phyloP scores from a whole-genome alignment of 768 basidiomycete species.

The Xerocomellus amylosporus region DNA sequence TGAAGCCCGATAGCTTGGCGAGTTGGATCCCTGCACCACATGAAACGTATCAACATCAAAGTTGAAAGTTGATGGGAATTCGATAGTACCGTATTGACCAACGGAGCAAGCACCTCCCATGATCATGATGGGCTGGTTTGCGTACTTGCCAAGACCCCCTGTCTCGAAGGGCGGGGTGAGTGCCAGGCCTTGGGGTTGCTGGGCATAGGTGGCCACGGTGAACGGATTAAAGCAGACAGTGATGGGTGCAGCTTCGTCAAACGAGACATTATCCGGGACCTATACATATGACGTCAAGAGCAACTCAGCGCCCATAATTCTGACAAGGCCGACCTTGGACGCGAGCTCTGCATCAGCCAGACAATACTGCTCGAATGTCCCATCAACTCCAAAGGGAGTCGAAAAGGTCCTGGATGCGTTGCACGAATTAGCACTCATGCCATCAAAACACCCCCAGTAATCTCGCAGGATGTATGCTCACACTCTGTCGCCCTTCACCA shows the following conservation, averaged over 20 bases:
- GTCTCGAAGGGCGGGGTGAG: slow-evolving; percentile 27
- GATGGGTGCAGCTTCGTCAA: slow-evolving; percentile 38
- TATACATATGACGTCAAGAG: neutral
- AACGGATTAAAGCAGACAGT: slow-evolving; percentile 33
- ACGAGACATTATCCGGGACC: slow-evolving; percentile 34
- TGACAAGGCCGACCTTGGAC: slow-evolving; percentile 11
- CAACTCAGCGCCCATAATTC: neutral
- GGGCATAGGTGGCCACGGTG: slow-evolving; percentile 33
- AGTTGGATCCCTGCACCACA: slow-evolving; percentile 30
- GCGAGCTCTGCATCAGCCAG: slow-evolving; percentile 20
- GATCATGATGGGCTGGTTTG: slow-evolving; percentile 31
- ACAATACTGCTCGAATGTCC: slow-evolving; percentile 25
- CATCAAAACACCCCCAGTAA: neutral
- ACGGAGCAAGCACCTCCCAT: slow-evolving; percentile 38
- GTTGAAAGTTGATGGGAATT: neutral
- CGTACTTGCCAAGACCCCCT: slow-evolving; percentile 30
- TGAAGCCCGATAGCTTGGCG: slow-evolving; percentile 33
- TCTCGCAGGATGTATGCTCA: slow-evolving; percentile 12
- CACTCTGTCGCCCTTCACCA: slow-evolving; percentile 38
- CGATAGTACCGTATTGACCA: slow-evolving; percentile 35
- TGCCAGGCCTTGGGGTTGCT: slow-evolving; percentile 23
- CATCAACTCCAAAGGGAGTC: neutral
- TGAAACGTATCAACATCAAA: neutral
- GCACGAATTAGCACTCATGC: neutral
- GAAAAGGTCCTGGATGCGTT: slow-evolving; percentile 2